Evolutionary conservation across 169 alveolate species (phyloP), one percentile per base, ranked within the genome.

Genomic region (Theileria equi): DNA sequence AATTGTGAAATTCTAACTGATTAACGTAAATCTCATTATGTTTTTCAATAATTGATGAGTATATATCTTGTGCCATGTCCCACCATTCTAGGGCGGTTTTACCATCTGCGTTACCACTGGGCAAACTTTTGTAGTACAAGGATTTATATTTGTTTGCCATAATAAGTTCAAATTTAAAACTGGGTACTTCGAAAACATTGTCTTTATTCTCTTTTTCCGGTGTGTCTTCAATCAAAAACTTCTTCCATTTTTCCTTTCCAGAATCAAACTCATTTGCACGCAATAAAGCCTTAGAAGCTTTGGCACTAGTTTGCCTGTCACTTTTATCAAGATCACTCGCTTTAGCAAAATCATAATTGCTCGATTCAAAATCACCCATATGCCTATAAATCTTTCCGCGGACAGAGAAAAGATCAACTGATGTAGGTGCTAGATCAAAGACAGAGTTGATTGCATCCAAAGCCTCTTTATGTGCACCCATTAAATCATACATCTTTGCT

Each of bases 1-100:
- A 70, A 64, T 59, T 70, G 57, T 70, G 81, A 47, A 59, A 70
- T 35, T 70, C 81, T 47, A 70, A 11, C 25, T 70, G 81, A 66
- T 70, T 40, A 45, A 5, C 36, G 54, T 70, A 59, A 0, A 58
- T 47, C n/a, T 70, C 73, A 26, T 44, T 41, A 7, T 59, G 71
- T 35, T 28, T 70, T 44, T 70, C 81, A 23, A 70, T 54, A 5
- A 70, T 34, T 17, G 11, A 5, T 16, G 34, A 35, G 26, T 70
- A 70, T 5, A 32, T 50, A 3, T 43, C 62, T n/a, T 41, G 67
- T n/a, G 65, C 36, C 55, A 59, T 32, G 17, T 43, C 34, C 44
- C 58, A 19, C 21, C 5, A 17, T 36, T 54, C 62, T 19, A 3
- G 23, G 3, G 6, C 55, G 55, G 17, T 6, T 1, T 17, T 26